Evolutionary conservation across 106 monocot genomes (phyloP).

Genomic region (Gastrodia elata): DNA sequence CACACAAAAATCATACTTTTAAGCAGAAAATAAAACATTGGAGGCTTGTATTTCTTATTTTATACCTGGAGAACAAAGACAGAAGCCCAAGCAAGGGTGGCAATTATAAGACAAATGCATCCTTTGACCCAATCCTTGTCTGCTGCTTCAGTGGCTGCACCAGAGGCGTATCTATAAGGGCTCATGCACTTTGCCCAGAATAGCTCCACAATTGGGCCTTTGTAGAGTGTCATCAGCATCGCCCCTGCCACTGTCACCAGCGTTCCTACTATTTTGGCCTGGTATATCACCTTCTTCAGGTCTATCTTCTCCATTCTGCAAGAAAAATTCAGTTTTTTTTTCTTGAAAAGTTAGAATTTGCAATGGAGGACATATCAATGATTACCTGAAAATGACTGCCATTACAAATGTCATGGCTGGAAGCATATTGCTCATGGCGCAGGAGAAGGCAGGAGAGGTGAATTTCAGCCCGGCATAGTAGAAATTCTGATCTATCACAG

Average conservation of each 20-base stretch:
- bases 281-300: conserved; percentile 32
- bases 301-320: conserved; percentile 50
- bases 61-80: conserved; percentile 44
- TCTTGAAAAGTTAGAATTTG: background rate
- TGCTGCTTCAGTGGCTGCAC: background rate
- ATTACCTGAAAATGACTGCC: conserved; percentile 49
- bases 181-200: conserved; percentile 11
- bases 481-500: conserved; percentile 79
- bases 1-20: background rate
- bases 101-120: conserved; percentile 29
- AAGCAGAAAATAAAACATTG: background rate
- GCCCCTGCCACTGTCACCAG: conserved; percentile 39
- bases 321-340: background rate
- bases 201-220: conserved; percentile 34
- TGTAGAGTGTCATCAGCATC: conserved; percentile 48
- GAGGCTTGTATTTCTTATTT: background rate
- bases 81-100: conserved; percentile 26
- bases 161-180: background rate
- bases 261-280: conserved; percentile 30
- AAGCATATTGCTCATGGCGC: conserved; percentile 80
- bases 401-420: conserved; percentile 74
- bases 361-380: background rate
- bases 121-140: conserved; percentile 28
- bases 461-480: conserved; percentile 65
- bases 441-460: conserved; percentile 70